phyloP scores from a whole-genome alignment of 1,139 yeast species.

The Sugiyamaella xylanicola region DNA sequence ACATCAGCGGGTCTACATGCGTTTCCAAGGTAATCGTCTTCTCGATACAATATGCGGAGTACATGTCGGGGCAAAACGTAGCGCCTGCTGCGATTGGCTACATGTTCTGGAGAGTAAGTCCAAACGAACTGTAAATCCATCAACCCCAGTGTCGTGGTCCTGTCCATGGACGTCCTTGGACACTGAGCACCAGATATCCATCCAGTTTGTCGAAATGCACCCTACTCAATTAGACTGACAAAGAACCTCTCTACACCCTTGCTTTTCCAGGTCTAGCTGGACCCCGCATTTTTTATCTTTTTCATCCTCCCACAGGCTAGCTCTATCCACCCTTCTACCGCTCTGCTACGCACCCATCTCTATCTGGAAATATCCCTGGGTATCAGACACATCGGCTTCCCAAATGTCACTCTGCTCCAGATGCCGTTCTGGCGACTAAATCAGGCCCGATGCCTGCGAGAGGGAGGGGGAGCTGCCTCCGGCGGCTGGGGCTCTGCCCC shows the following conservation, averaged over 20 bases:
- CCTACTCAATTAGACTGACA: neutral
- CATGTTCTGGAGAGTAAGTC: neutral
- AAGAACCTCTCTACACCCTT: too few relatives aligned
- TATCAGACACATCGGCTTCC: neutral
- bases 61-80: neutral
- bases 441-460: too few relatives aligned
- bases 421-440: too few relatives aligned
- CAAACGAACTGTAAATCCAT: too few relatives aligned
- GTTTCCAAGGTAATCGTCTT: neutral
- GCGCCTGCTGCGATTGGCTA: too few relatives aligned
- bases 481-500: conserved; percentile 1
- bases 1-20: neutral
- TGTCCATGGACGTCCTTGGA: too few relatives aligned
- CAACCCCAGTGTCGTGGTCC: too few relatives aligned
- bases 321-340: neutral
- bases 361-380: too few relatives aligned
- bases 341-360: too few relatives aligned
- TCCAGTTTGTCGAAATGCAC: too few relatives aligned
- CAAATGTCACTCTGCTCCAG: too few relatives aligned
- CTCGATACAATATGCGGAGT: neutral
- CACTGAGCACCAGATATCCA: too few relatives aligned
- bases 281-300: neutral
- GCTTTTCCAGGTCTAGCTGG: neutral
- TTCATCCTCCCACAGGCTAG: neutral
- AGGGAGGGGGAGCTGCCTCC: neutral